Percentiles rank a stretch among this genome's conserved stretches.
Evolutionary conservation across 2,329 filamentous ascomycete species (phyloP).

Genomic region (Cladosporium oxysporum): DNA sequence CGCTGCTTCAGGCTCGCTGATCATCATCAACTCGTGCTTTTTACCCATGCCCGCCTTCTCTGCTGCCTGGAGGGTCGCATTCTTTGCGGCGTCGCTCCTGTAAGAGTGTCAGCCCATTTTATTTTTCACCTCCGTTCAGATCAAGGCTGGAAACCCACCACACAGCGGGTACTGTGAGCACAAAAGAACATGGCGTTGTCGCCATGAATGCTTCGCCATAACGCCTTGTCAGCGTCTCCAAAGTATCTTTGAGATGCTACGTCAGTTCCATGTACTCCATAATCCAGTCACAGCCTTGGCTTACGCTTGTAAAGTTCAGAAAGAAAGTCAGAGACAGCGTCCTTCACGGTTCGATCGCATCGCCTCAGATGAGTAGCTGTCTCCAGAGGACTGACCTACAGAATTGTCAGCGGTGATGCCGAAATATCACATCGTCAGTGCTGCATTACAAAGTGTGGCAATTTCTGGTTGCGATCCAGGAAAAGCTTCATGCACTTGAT

Average conservation of each 20-base stretch:
- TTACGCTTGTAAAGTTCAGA: constrained; percentile 65
- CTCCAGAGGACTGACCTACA: constrained; percentile 76
- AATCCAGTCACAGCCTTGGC: neutral
- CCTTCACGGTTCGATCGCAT: constrained; percentile 74
- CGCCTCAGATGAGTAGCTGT: constrained; percentile 74
- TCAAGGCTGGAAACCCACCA: constrained; percentile 54
- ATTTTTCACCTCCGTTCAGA: neutral
- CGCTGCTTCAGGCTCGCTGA: constrained; percentile 77
- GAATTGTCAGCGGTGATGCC: constrained; percentile 53
- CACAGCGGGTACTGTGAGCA: constrained; percentile 78
- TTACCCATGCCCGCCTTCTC: constrained; percentile 76
- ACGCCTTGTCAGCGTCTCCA: constrained; percentile 71
- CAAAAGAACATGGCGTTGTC: constrained; percentile 58
- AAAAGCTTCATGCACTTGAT: constrained; percentile 84
- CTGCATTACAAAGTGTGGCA: constrained; percentile 75
- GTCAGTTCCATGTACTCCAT: neutral
- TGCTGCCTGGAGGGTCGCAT: constrained; percentile 75
- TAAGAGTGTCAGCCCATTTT: neutral
- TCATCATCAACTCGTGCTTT: constrained; percentile 71
- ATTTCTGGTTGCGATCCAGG: constrained; percentile 75
- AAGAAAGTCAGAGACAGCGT: constrained; percentile 78
- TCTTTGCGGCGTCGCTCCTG: constrained; percentile 71
- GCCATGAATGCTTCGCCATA: constrained; percentile 81
- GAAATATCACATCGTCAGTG: neutral
- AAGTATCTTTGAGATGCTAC: constrained; percentile 58